Base-by-base conservation (phyloP, 75 land plant genomes). In the Gnetum montanum region DNA sequence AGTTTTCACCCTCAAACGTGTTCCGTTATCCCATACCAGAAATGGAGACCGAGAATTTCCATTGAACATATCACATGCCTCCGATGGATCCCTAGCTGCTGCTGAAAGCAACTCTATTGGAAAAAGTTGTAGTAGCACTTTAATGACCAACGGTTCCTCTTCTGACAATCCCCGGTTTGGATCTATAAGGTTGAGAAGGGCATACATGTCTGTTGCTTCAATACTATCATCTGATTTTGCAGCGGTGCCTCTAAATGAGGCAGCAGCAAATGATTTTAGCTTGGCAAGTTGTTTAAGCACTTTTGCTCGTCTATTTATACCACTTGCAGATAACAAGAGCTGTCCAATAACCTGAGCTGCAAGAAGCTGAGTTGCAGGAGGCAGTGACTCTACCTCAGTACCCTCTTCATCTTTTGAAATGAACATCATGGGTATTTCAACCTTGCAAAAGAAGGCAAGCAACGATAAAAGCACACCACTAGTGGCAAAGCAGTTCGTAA, bases 161-260 rank as follows among this genome's bases (percentile, higher is more conserved):
- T 50, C 12, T 20, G 53, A 54, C 31, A 18, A 30, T 20, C 45
- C 54, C 13, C 8, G 27, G 27, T 22, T 45, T 23, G 43, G 40
- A 44, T 75, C 78, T 34, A 75, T 43, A 19, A 70, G 58, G 40
- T 63, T 60, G n/a, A 75, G 36, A 22, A 75, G 69, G 49, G 70
- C 78, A 60, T 75, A 75, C 78, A 75, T 75, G 31, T 75, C 69
- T 6, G 74, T 70, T 20, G 69, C 78, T 44, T 75, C 60, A 25
- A 57, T 65, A 16, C 65, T 71, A 18, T 69, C 64, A n/a, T 70
- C 66, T 34, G 50, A 58, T 18, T 43, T 34, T 15, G 56, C 28
- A 8, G 56, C 1, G 25, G 47, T 63, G 28, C 76, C 66, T 30
- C 34, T 49, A 23, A 30, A 60, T 18, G 54, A 45, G 30, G 48